These are phyloP conservation scores for Hymenochaete sp. DNA, from an alignment of 1,284 basidiomycete genomes.

Conservation along the genomic window DNA sequence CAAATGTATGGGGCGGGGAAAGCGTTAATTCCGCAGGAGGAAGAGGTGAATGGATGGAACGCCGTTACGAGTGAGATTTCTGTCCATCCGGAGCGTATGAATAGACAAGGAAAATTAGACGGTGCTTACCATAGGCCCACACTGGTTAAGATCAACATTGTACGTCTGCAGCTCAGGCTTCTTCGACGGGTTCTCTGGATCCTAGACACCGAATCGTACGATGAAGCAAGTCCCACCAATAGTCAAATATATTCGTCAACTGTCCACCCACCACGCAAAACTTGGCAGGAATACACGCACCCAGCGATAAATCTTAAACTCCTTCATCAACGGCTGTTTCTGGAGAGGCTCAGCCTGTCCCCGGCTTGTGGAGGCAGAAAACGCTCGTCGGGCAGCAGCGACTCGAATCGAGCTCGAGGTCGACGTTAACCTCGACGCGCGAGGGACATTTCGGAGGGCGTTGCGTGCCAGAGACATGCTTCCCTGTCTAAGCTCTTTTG, in stretches of 20 bases:
- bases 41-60: conserved; percentile 4
- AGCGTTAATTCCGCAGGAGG: background rate
- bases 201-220: conserved; percentile 38
- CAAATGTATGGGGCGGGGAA: no score
- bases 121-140: conserved; percentile 83
- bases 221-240: background rate
- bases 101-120: background rate
- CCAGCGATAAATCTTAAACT: conserved; percentile 98
- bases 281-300: conserved; percentile 36
- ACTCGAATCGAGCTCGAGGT: background rate
- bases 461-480: conserved; percentile 16
- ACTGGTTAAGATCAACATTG: conserved; percentile 88
- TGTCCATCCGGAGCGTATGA: no score
- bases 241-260: background rate
- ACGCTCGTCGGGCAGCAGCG: conserved; percentile 22
- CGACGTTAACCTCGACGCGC: background rate
- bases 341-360: conserved; percentile 33
- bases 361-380: conserved; percentile 30
- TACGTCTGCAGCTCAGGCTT: conserved; percentile 92
- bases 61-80: no score
- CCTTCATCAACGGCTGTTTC: conserved; percentile 51
- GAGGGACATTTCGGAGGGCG: conserved; percentile 9
- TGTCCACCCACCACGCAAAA: background rate
- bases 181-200: conserved; percentile 89
- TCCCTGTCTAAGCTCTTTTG: no score